Evolutionary conservation across 2,329 filamentous ascomycete genomes (phyloP), one percentile per base, ranked within the genome.

Genomic region (Fusarium sp.): DNA sequence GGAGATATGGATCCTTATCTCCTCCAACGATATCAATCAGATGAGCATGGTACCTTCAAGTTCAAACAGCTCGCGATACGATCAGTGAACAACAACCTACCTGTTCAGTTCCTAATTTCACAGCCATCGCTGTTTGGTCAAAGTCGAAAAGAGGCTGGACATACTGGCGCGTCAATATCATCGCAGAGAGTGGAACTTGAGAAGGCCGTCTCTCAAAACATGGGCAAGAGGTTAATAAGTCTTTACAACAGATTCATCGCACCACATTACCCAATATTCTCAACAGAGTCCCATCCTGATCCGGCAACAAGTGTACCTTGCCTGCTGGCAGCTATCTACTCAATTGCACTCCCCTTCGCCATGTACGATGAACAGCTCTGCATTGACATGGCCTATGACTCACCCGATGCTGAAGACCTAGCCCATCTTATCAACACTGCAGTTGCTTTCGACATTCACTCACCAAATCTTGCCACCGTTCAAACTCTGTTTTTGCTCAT

Each of bases 1-100:
- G 61, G 44, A 19, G 61, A 61, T 6, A 64, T 64, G 61, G 61
- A 64, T 25, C 61, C 61, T 12, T 64, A 52, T 10, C 8, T 64
- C 2, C 32, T 64, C 1, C 61, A 50, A 2, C 61, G 30, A 3
- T 64, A 64, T 5, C 44, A 37, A 11, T 43, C 56, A 4, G 56
- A 64, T 5, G 56, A 64, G 4, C 37, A 64, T 1, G 61, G 56
- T 1, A 44, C 61, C 0, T 52, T 64, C 23, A 64, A 64, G 18
- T 64, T 64, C 16, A 64, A 64, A 2, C 56, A 61, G 6, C 21
- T 64, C 2, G 56, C 57, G 4, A 64, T 64, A 5, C 32, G 32
- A 6, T 61, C 61, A 4, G 56, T 64, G 3, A 44, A 23, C 25
- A 43, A 16, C 15, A 10, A 6, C 1, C 18, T 30, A 9, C 61